Conservation (phyloP, 768 basidiomycete genomes). For the Kockovaella imperatae region DNA sequence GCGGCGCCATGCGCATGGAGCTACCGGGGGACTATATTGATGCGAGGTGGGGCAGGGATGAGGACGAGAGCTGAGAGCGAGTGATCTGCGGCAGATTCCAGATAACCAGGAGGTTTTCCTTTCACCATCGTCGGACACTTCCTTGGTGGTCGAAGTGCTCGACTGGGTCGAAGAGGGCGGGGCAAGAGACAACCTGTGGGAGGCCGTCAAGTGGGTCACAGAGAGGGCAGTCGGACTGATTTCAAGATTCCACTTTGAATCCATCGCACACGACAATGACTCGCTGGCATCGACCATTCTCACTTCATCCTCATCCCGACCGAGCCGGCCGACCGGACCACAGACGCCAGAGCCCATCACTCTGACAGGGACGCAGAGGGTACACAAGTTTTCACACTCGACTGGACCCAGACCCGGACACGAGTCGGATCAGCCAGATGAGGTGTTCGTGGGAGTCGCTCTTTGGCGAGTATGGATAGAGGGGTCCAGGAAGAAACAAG, state of each 20-base stretch:
- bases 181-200: conserved; percentile 50
- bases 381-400: conserved; percentile 59
- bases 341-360: conserved; percentile 50
- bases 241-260: conserved; percentile 77
- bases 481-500: conserved; percentile 48
- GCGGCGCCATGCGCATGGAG: conserved; percentile 66
- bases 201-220: conserved; percentile 60
- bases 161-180: conserved; percentile 54
- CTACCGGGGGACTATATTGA: conserved; percentile 61
- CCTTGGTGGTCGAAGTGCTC: conserved; percentile 77
- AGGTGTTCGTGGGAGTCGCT: conserved; percentile 68
- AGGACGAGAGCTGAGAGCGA: conserved; percentile 25
- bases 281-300: conserved; percentile 53
- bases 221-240: conserved; percentile 4
- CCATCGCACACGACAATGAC: conserved; percentile 82
- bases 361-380: conserved; percentile 61
- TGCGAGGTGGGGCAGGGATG: conserved; percentile 60
- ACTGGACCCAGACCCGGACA: conserved; percentile 49
- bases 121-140: conserved; percentile 59
- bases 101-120: conserved; percentile 92
- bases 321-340: conserved; percentile 7
- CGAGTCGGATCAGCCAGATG: conserved; percentile 50
- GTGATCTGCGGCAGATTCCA: conserved; percentile 72
- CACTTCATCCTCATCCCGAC: conserved; percentile 45
- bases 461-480: conserved; percentile 63